Conservation (phyloP, 2,329 filamentous ascomycete genomes). For the Pleurostoma richardsiae region DNA sequence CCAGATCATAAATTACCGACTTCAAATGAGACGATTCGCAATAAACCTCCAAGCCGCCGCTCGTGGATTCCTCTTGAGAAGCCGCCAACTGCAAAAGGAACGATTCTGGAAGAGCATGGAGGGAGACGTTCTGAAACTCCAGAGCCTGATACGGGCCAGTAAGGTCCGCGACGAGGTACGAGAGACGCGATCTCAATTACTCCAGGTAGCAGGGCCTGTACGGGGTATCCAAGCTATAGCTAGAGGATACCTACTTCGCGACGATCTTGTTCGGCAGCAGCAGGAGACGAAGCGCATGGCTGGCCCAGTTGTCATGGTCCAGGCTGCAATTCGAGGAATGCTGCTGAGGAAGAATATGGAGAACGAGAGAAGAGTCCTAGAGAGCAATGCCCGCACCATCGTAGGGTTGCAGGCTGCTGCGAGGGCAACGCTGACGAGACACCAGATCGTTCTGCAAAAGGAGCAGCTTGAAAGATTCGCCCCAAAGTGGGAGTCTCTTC, state of each 20-base stretch:
- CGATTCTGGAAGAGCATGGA: constrained; percentile 66
- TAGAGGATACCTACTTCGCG: constrained; percentile 62
- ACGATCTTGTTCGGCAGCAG: constrained; percentile 49
- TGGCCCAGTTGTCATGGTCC: constrained; percentile 51
- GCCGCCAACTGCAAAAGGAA: constrained; percentile 56
- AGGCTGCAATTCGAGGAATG: constrained; percentile 64
- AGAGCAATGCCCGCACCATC: constrained; percentile 43
- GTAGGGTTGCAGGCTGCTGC: constrained; percentile 60
- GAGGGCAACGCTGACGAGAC: constrained; percentile 56
- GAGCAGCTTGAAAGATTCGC: constrained; percentile 45
- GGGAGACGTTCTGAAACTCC: constrained; percentile 68
- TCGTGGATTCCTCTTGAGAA: constrained; percentile 70
- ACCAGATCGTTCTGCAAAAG: constrained; percentile 44
- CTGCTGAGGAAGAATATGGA: constrained; percentile 54
- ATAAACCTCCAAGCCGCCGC: constrained; percentile 72
- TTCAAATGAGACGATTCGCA: constrained; percentile 79
- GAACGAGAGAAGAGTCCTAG: constrained; percentile 46
- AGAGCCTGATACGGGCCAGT: constrained; percentile 72
- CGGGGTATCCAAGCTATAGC: constrained; percentile 61
- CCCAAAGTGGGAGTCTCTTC: constrained; percentile 45
- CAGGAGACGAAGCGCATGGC: constrained; percentile 47
- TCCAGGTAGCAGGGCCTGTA: constrained; percentile 57
- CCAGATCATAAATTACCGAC: constrained; percentile 75
- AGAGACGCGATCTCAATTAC: constrained; percentile 53
- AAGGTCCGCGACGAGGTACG: constrained; percentile 57